phyloP scores from a whole-genome alignment of 192 early-diverging fungal genomes.

The Lunasporangiospora selenospora region DNA sequence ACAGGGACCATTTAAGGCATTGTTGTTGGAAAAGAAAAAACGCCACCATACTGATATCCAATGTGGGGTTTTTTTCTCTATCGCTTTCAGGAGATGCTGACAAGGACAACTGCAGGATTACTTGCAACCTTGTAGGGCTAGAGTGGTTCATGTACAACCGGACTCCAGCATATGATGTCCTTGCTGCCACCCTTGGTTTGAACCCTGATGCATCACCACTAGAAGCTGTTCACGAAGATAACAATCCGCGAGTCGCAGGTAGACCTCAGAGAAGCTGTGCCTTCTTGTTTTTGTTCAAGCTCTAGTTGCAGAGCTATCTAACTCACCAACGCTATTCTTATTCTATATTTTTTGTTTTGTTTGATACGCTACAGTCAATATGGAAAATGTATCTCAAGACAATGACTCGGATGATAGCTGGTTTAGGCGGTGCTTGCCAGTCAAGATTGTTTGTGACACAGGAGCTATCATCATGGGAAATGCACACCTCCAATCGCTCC shows the following conservation, averaged over 20 bases:
- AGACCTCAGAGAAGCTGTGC: not conserved
- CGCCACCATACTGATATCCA: too few species aligned
- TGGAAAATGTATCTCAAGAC: constrained; percentile 28
- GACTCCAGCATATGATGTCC: constrained; percentile 68
- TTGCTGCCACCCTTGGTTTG: constrained; percentile 53
- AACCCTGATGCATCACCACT: constrained; percentile 27
- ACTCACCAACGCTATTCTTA: not conserved
- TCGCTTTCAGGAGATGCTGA: constrained; percentile 26
- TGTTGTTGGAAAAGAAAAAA: too few species aligned
- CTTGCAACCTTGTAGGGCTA: constrained; percentile 71
- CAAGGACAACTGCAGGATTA: constrained; percentile 62
- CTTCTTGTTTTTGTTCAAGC: too few species aligned
- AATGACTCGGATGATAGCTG: constrained; percentile 48
- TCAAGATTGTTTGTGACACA: constrained; percentile 66
- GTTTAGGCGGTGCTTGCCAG: constrained; percentile 67
- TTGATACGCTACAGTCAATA: constrained; percentile 22
- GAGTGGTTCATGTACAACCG: constrained; percentile 88
- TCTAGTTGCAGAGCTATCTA: too few species aligned
- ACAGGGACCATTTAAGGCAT: too few species aligned
- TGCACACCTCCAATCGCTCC: constrained; percentile 64
- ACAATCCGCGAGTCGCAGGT: constrained; percentile 29
- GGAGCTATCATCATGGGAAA: constrained; percentile 80
- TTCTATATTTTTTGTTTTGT: not conserved
- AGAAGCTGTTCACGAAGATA: not conserved
- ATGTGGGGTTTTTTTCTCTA: not conserved